Evolutionary conservation across 2,329 filamentous ascomycete genomes (phyloP), one percentile per base, ranked within the genome.

Genomic region (Calonectria honghensis): DNA sequence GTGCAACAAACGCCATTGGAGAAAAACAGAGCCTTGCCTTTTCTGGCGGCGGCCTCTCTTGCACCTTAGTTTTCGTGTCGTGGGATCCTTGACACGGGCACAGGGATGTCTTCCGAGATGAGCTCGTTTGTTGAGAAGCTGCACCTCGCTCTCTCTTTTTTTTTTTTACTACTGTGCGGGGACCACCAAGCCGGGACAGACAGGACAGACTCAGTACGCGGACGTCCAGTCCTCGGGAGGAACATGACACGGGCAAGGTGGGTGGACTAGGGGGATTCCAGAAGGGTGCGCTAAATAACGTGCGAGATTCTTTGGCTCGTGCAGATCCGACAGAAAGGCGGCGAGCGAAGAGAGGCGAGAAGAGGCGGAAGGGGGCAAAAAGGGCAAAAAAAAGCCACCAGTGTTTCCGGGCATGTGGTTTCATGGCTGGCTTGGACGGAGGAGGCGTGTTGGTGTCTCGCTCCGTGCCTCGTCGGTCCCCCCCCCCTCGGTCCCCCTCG

Each of bases 221-320:
- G 24, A 24, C 24, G 24, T 24, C 24, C 24, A 24, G 24, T 24
- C 24, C 24, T 37, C 3, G 9, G 16, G 37, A 14, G 37, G 37
- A 39, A 39, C 41, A 45, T 45, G 41, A 45, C 41, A 20, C 16
- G 41, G 37, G 37, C 39, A 16, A 16, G 39, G 39, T 20, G 39
- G 14, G 14, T 14, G 39, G 14, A 41, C 39, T 4, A 14, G 37
- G 37, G 37, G 45, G 45, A 48, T 48, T 48, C 45, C n/a, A 48
- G n/a, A 54, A 54, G 73, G 69, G 24, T 14, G 16, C 73, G 70
- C 76, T 57, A 75, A 45, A 70, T 67, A 78, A 75, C 75, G 77
- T 79, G 20, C n/a, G 45, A 48, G 77, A 74, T 67, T 32, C 27
- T 54, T 29, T 54, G 24, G 27, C 31, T 54, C 27, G 20, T 20